Base-by-base conservation (phyloP, 2,329 filamentous ascomycete species). In the Colletotrichum coccodes region DNA sequence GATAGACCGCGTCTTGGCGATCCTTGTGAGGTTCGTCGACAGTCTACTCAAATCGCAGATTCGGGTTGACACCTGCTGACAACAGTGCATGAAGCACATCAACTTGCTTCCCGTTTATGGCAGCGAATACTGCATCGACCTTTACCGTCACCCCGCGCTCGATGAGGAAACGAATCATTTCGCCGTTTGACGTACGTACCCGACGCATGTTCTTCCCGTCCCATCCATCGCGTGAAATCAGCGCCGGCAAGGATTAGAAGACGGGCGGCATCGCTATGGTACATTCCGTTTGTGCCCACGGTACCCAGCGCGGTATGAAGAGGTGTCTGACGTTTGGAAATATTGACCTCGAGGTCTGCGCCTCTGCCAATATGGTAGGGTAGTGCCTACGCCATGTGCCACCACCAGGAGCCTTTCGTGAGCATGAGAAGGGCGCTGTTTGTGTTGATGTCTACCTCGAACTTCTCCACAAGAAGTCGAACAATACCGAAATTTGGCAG, bases 401-500 rank as follows among this genome's bases (percentile, higher is more conserved):
- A 71, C 71, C 71, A 72, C 7, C 46, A 44, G 11, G 52, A 21
- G 8, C 62, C 56, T 11, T 18, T 47, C 5, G 63, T 28, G 36
- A 65, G 34, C 2, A n/a, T n/a, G 32, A 53, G 21, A 1, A 65
- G 63, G 16, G 57, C 63, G 23, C 46, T 6, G 2, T 65, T 28
- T 23, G 11, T 74, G 40, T 80, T 74, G n/a, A 82, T 54, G 65
- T 80, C 74, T 12, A 79, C 76, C 1, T 67, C 69, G 21, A 77
- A 77, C 21, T 73, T 74, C 30, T 79, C 76, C 3, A 82, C 76
- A 8, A 83, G 64, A 3, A 80, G 49, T 12, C 75, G 74, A 1
- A 81, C 71, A 4, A 80, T 73, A 6, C 75, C 73, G 66, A 82
- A 76, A 42, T 81, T 79, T 8, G 80, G 80, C 8, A 79, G 63